Percentiles rank a stretch among this genome's conserved stretches.
Conservation (phyloP, 768 basidiomycete genomes). For the Cystobasidium onofrii region DNA sequence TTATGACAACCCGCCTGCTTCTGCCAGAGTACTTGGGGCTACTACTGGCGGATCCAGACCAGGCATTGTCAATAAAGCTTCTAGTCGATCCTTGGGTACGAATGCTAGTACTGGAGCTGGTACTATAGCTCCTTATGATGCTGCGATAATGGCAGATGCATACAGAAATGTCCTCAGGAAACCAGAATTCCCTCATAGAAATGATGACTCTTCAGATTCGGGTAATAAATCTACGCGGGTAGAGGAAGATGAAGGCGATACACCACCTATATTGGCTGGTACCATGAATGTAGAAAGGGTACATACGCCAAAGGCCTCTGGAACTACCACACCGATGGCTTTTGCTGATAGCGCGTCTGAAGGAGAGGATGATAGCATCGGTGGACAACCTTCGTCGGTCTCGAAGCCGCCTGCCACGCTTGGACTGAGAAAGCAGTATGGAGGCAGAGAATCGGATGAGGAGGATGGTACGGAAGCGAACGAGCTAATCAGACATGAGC, state of each 20-base stretch:
- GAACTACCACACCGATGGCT: background rate
- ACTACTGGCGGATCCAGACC: background rate
- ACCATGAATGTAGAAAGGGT: background rate
- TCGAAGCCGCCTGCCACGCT: background rate
- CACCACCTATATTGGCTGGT: background rate
- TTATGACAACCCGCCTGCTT: background rate
- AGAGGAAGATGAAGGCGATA: background rate
- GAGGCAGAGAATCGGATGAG: slow-evolving; percentile 38
- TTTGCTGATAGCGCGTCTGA: background rate
- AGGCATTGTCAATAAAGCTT: background rate
- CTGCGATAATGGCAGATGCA: slow-evolving; percentile 85
- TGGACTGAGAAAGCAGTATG: background rate
- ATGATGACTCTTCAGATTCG: background rate
- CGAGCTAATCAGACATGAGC: slow-evolving; percentile 59
- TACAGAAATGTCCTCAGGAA: slow-evolving; percentile 80
- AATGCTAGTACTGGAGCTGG: slow-evolving; percentile 15
- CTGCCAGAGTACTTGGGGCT: background rate
- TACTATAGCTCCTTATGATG: slow-evolving; percentile 67
- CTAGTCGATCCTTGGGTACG: background rate
- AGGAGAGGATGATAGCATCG: background rate
- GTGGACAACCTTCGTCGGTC: background rate
- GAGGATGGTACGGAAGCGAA: slow-evolving; percentile 7
- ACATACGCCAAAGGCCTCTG: background rate
- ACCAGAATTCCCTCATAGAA: slow-evolving; percentile 57
- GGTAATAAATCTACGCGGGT: background rate